A percentile compares a stretch with the other conserved stretches of the same genome.
Conservation (phyloP, 768 basidiomycete genomes). For the Auricularia sp. region DNA sequence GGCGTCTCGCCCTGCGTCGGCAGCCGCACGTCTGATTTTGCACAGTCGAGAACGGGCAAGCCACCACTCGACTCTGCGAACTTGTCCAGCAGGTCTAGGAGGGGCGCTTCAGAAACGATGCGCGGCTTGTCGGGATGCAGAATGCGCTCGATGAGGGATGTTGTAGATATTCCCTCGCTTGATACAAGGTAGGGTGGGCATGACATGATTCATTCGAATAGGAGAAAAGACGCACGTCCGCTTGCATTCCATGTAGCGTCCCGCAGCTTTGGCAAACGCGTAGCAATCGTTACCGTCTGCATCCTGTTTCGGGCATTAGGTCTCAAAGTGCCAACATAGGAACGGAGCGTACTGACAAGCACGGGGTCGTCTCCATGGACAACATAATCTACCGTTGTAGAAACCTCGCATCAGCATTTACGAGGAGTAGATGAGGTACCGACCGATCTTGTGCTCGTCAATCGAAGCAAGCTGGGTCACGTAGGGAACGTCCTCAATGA, state of each 20-base stretch:
- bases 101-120: background rate
- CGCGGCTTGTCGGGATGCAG: background rate
- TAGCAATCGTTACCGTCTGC: constrained; percentile 12
- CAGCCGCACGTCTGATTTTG: background rate
- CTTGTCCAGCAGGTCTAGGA: constrained; percentile 2
- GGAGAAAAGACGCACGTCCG: constrained; percentile 6
- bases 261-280: constrained; percentile 6
- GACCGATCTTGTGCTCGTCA: constrained; percentile 7
- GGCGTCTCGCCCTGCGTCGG: background rate
- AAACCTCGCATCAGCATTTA: background rate
- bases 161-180: constrained; percentile 11
- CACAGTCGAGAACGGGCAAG: background rate
- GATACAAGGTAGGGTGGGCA: background rate
- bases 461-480: constrained; percentile 8
- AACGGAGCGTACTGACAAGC: constrained; percentile 2
- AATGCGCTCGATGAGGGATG: constrained; percentile 9
- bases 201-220: no score
- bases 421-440: background rate
- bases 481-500: constrained; percentile 12
- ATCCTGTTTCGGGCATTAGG: background rate
- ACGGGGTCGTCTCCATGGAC: constrained; percentile 13
- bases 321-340: background rate
- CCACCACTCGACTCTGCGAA: background rate
- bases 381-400: constrained; percentile 9
- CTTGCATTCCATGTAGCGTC: constrained; percentile 10